Evolutionary conservation across 306 rosid genomes (phyloP).

Genomic region (Fragaria iinumae): DNA sequence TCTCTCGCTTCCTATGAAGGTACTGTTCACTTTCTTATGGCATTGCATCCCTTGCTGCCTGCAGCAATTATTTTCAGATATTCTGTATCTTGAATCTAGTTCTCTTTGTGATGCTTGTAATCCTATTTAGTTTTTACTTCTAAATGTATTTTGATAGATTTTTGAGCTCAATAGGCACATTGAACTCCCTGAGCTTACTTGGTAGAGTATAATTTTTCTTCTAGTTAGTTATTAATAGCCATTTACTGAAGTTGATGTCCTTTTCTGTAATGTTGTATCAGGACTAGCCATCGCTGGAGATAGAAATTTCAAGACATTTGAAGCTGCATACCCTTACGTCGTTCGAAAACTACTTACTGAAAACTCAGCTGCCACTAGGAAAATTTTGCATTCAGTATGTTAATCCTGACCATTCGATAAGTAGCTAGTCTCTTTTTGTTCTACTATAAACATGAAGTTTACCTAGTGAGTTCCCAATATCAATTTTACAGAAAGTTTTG

Average conservation of each 20-base stretch:
- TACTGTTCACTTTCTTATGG: too few relatives aligned
- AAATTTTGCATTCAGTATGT: conserved; percentile 74
- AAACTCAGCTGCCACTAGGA: conserved; percentile 67
- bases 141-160: background rate
- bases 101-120: background rate
- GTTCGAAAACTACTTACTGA: conserved; percentile 87
- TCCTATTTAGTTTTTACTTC: background rate
- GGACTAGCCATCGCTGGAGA: conserved; percentile 90
- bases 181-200: background rate
- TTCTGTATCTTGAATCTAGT: conserved; percentile 7
- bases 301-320: conserved; percentile 79
- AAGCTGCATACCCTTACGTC: conserved; percentile 91
- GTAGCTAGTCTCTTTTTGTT: background rate
- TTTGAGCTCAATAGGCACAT: background rate
- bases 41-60: too few relatives aligned
- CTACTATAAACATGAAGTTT: background rate
- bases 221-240: background rate
- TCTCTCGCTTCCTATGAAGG: conserved; percentile 97
- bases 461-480: background rate
- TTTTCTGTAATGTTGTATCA: conserved; percentile 32
- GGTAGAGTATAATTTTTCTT: background rate
- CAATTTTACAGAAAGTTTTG: conserved; percentile 6
- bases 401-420: background rate
- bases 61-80: conserved; percentile 3
- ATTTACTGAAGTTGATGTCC: conserved; percentile 20